Evolutionary conservation across 768 basidiomycete genomes (phyloP).

Genomic region (Saitozyma sp.): DNA sequence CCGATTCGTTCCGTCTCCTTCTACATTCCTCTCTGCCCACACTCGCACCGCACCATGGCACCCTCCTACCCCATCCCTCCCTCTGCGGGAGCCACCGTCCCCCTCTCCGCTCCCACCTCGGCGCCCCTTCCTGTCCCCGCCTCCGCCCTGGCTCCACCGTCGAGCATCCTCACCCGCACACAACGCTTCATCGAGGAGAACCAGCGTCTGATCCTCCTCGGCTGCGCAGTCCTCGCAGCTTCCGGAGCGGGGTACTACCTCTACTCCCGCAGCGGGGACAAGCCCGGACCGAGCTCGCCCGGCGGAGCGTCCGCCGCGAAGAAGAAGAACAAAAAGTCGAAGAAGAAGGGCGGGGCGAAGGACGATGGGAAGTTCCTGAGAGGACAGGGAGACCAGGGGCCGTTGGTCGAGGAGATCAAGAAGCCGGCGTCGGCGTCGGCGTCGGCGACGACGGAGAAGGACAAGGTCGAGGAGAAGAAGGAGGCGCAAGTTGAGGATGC

Average conservation of each 20-base stretch:
- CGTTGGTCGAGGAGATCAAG: slow-evolving; percentile 70
- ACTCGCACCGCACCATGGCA: no score
- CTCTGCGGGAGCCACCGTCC: no score
- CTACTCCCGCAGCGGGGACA: slow-evolving; percentile 31
- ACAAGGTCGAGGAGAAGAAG: slow-evolving; percentile 17
- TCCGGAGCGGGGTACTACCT: slow-evolving; percentile 74
- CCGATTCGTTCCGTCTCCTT: no score
- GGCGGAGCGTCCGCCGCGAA: slow-evolving; percentile 45
- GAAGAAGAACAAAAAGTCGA: slow-evolving; percentile 45
- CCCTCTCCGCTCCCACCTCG: no score
- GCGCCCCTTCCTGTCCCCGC: no score
- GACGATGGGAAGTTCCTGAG: slow-evolving; percentile 40
- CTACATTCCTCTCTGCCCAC: no score
- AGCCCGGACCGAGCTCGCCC: background rate
- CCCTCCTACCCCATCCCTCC: no score
- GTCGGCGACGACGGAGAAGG: slow-evolving; percentile 13
- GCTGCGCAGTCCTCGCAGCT: slow-evolving; percentile 66
- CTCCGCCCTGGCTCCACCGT: no score
- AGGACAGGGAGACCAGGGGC: slow-evolving; percentile 59
- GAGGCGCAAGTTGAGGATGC: slow-evolving; percentile 18
- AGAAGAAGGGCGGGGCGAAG: slow-evolving; percentile 61
- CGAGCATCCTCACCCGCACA: slow-evolving; percentile 25
- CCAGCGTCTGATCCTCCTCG: slow-evolving; percentile 71
- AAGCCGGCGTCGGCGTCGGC: slow-evolving; percentile 1
- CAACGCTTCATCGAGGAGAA: slow-evolving; percentile 60